These are phyloP conservation scores for Pyrus hybrid DNA, from an alignment of 331 rosid species.

Conservation along the genomic window DNA sequence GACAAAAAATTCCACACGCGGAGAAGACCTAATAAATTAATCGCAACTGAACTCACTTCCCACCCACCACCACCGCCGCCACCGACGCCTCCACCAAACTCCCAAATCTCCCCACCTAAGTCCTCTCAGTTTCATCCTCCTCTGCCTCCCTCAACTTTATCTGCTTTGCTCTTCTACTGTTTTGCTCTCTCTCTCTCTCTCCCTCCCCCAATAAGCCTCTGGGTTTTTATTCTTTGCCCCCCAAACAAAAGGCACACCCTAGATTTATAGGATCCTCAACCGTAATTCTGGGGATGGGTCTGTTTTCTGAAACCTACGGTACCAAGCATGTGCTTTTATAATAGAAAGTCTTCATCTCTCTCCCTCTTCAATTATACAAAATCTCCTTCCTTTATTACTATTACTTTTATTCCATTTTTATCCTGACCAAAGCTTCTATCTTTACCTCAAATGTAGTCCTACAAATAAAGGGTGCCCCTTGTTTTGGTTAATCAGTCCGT, in stretches of 20 bases:
- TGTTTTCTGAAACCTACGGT: slow-evolving; percentile 23
- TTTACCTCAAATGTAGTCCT: slow-evolving; percentile 14
- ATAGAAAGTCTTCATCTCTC: neutral
- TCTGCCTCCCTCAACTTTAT: neutral
- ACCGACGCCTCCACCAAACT: slow-evolving; percentile 8
- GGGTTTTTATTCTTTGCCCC: slow-evolving; percentile 54
- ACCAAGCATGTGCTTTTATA: slow-evolving; percentile 9
- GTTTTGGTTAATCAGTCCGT: slow-evolving; percentile 17
- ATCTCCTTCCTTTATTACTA: neutral
- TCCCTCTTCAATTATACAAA: neutral
- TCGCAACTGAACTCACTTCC: neutral
- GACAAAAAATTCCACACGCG: slow-evolving; percentile 25
- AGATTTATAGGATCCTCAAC: slow-evolving; percentile 25
- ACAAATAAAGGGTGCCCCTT: slow-evolving; percentile 17
- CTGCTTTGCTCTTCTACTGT: neutral
- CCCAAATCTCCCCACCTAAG: slow-evolving; percentile 26
- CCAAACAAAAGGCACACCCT: slow-evolving; percentile 33
- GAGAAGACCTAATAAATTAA: slow-evolving; percentile 1
- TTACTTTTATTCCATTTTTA: neutral
- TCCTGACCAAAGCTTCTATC: neutral
- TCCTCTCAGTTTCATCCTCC: slow-evolving; percentile 12
- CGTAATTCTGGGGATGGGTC: slow-evolving; percentile 60
- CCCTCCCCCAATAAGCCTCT: slow-evolving; percentile 9
- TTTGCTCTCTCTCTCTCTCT: neutral
- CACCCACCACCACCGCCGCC: slow-evolving; percentile 6